Evolutionary conservation across 257 asterid genomes (phyloP), one percentile per base, ranked within the genome.

Genomic region (Solanum virginianum): DNA sequence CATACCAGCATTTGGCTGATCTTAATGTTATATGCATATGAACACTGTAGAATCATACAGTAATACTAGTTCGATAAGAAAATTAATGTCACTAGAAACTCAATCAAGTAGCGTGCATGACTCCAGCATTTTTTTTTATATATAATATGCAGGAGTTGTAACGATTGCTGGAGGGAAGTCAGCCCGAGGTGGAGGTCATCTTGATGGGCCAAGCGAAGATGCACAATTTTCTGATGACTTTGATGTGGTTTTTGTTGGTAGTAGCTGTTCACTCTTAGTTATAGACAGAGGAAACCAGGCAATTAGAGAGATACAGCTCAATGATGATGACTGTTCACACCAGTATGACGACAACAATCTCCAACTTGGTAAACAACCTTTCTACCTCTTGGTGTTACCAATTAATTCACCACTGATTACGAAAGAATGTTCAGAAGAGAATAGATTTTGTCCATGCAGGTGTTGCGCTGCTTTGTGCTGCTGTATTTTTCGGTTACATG

Each of bases 171-270:
- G 99, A 83, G 99, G 99, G 10, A 95, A 90, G 77, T 66, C 88
- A 86, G 90, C 90, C 39, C 88, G 97, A 62, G 98, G 95, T 88
- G 99, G 98, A 80, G 93, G 93, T 39, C 99, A 96, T 68, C 81
- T 91, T 20, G 99, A 96, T 81, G 99, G 99, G 26, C 99, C 98
- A 13, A 94, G 98, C 85, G 99, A 95, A 88, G 97, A 96, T 69
- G 97, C 98, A 10, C 92, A 89, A 80, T 94, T 96, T 86, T 96
- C 99, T 0, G 86, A 94, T 63, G 99, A 96, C 88, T 95, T 96
- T 84, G 99, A 96, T 81, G 80, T 96, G 66, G 91, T 95, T 63
- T 96, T 91, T 39, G 86, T 92, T 20, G 93, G 90, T 83, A 92
- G 97, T 91, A 94, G 94, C 87, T 96, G 99, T 89, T 93, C 98